Evolutionary conservation across 2,329 filamentous ascomycete genomes (phyloP), one percentile per base, ranked within the genome.

Genomic region (Cercospora sp.): DNA sequence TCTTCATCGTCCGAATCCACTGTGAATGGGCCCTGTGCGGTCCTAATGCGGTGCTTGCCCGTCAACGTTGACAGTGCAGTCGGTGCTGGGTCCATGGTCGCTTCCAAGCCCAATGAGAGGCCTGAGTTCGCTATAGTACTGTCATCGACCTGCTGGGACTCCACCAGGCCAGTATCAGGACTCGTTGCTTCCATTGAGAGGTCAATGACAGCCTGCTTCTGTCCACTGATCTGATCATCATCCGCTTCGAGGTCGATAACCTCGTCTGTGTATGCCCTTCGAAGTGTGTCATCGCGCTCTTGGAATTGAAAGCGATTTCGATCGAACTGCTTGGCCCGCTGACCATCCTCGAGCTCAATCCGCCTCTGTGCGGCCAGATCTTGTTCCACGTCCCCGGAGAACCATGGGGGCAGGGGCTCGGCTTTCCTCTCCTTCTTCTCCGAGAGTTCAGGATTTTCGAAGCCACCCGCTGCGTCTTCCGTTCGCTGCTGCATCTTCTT

Each of bases 401-500:
- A 86, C 92, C 92, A 95, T 0, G 92, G 92, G 1, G 92, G 92
- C 7, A 94, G 76, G 0, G 90, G 89, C n/a, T 82, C 83, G 1
- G 86, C 82, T 79, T 77, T 84, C 77, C 69, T 83, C 75, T 73
- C 80, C 63, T 79, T 78, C 6, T 74, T 68, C 12, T 77, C 76
- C 3, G 72, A 65, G 6, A 81, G 75, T 9, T 78, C 75, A 3
- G 84, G 83, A 70, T 83, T 87, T 65, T 90, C 86, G 73, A 93
- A 92, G 0, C 90, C 91, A 23, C 90, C 90, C 42, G 87, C 85
- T 68, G 82, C 78, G 5, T 87, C 85, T 63, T 86, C 82, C 66
- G 86, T 80, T 63, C 81, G 81, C 71, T 79, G 83, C 74, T 82
- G 82, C 81, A 81, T 84, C 73, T 82, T 86, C 78, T 82, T 86